Evolutionary conservation across 2,329 filamentous ascomycete genomes (phyloP).

Genomic region (Aspergillus oerlinghausenensis): DNA sequence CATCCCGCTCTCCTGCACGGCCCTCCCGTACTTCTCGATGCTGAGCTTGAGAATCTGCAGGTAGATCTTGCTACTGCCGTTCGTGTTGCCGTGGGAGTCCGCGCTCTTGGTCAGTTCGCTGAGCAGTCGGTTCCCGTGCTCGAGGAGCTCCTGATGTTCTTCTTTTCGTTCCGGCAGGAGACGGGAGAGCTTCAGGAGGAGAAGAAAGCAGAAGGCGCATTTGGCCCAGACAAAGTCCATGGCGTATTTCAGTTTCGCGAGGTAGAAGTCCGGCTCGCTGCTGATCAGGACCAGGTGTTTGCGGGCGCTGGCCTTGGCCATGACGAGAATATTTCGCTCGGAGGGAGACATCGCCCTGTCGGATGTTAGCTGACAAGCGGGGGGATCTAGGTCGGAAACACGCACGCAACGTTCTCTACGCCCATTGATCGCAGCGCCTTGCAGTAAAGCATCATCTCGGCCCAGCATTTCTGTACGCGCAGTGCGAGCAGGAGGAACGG

Average conservation of each 20-base stretch:
- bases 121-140: conserved; percentile 42
- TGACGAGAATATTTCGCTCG: conserved; percentile 46
- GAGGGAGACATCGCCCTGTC: conserved; percentile 44
- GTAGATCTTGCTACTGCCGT: conserved; percentile 45
- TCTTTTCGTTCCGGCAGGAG: conserved; percentile 43
- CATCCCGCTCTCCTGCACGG: conserved; percentile 35
- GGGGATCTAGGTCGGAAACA: neutral
- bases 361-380: neutral
- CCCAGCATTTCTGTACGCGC: conserved; percentile 51
- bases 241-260: conserved; percentile 49
- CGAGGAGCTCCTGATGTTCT: conserved; percentile 39
- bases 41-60: conserved; percentile 47
- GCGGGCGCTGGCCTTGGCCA: conserved; percentile 49
- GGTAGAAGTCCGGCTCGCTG: conserved; percentile 43
- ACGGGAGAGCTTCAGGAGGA: conserved; percentile 50
- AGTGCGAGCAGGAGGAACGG: conserved; percentile 44
- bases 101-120: conserved; percentile 37
- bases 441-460: conserved; percentile 49
- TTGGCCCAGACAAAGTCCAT: conserved; percentile 59
- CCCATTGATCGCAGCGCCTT: conserved; percentile 48
- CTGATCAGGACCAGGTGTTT: conserved; percentile 49
- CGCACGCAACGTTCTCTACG: conserved; percentile 45
- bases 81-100: conserved; percentile 26
- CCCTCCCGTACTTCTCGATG: conserved; percentile 48
- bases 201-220: conserved; percentile 53